Base-by-base conservation (phyloP, 495 filamentous ascomycete genomes). In the Aspergillus heteromorphus region DNA sequence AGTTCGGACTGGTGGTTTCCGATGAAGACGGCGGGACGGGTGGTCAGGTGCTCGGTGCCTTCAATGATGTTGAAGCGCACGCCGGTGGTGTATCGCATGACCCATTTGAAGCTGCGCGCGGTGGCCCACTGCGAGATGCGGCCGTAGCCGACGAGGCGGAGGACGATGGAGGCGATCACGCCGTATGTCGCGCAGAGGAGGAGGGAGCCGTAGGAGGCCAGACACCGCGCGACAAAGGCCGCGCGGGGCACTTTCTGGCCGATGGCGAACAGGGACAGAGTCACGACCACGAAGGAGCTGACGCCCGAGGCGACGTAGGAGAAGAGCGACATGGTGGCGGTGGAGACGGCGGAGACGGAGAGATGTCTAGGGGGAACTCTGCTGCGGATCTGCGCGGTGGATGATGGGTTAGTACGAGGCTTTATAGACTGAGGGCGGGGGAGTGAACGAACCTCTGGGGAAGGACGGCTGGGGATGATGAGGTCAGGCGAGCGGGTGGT, bases 1-100 rank as follows among this genome's bases (percentile, higher is more conserved):
- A 99, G 81, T 68, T 97, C 95, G 5, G 86, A 87, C 75, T 97
- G 92, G 74, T 97, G 92, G 67, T 97, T 97, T 21, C 84, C 87
- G 61, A 97, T 79, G 63, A 97, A 92, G 48, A 98, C 88, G 38
- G 89, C 89, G 4, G 93, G 95, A 34, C 92, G 81, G 23, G 80
- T 80, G 4, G 73, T 78, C 25, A 96, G 81, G 51, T 84, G 63
- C 54, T 85, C 70, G 40, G 84, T 69, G 41, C 87, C 87, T 48
- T 87, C 82, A 34, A 85, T 72, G 54, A 97, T 73, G 40, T 84
- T 76, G 62, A 96, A 97, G 23, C 70, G 77, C n/a, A 98, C 77
- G 45, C 91, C 91, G 16, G 90, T 91, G 18, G 81, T 79, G 31
- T 78, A 65, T 49, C 78, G 77, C 89, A 96, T 95, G 47, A 82